Percentiles rank a stretch among this genome's conserved stretches.
phyloP scores from a whole-genome alignment of 768 basidiomycete genomes.

The Serendipita vermifera region DNA sequence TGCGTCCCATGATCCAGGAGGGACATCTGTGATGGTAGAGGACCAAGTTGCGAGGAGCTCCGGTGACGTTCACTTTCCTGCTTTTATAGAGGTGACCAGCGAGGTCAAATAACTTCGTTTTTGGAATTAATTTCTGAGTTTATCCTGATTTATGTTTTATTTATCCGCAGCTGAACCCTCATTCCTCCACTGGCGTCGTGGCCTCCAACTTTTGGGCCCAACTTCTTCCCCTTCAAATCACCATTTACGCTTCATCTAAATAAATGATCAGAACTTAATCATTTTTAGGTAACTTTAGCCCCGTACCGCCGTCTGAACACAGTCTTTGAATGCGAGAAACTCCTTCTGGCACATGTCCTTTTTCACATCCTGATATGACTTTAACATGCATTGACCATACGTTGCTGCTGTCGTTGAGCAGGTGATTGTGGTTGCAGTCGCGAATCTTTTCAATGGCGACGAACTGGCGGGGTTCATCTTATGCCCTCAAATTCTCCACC shows the following conservation, averaged over 20 bases:
- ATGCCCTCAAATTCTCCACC: too few relatives aligned
- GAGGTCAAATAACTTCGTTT: neutral
- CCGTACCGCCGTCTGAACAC: conserved; percentile 68
- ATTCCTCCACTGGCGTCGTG: neutral
- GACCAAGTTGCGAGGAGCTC: too few relatives aligned
- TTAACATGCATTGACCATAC: conserved; percentile 83
- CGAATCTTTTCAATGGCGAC: conserved; percentile 46
- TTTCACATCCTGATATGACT: conserved; percentile 68
- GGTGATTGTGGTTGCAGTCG: conserved; percentile 57
- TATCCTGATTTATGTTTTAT: neutral
- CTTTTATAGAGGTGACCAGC: neutral
- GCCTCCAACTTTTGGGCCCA: neutral
- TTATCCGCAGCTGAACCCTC: too few relatives aligned
- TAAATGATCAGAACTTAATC: neutral
- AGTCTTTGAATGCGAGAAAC: conserved; percentile 71
- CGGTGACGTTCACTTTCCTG: neutral
- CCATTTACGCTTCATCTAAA: conserved; percentile 47
- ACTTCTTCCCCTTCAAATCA: conserved; percentile 24
- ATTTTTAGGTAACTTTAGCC: conserved; percentile 11
- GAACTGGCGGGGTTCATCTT: conserved; percentile 6
- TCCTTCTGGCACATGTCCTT: conserved; percentile 77
- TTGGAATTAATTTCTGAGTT: neutral
- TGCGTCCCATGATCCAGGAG: too few relatives aligned
- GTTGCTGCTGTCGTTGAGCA: conserved; percentile 56
- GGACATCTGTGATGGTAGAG: too few relatives aligned